Base-by-base conservation (phyloP, 192 early-diverging fungal genomes). In the Entomortierella chlamydospora region DNA sequence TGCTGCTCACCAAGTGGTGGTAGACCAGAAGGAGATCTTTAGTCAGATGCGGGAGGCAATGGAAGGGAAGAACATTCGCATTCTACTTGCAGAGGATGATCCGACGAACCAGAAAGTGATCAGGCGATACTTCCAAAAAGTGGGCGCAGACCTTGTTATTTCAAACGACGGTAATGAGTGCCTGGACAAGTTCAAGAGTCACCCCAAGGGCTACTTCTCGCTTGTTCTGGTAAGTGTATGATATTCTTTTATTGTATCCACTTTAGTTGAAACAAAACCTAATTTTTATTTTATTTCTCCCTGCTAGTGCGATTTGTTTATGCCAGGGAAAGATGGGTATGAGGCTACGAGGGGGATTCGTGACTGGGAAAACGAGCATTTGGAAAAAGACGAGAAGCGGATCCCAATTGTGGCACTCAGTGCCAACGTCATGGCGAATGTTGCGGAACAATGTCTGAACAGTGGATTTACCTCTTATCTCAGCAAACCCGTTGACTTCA, bases 241-340 rank as follows among this genome's bases (percentile, higher is more conserved):
- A 50, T 13, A 53, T 64, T 4, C 22, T 15, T 42, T 34, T 74
- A 25, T 33, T n/a, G n/a, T n/a, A n/a, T n/a, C n/a, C n/a, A n/a
- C n/a, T n/a, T n/a, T n/a, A n/a, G n/a, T n/a, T n/a, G 34, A 37
- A 10, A 10, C 10, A 37, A 37, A 4, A 4, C 10, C 10, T 37
- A 37, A 7, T 37, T 13, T 25, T 64, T 7, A 23, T 9, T 50
- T 43, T 78, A 22, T 42, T 64, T 64, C 6, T 17, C 13, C 37
- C 20, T 20, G 15, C 17, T 62, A 82, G 64, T 89, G 87, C 63
- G 87, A 88, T 61, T 57, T 88, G 30, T 88, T 88, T 41, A 88
- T 89, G 87, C 87, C 87, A 4, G 81, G 86, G 37, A 89, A 84
- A 82, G 87, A 89, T 80, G 87, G 87, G 15, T 89, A 89, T 59